phyloP scores from a whole-genome alignment of 176 grass and related monocot species.

The Raddia distichophylla region DNA sequence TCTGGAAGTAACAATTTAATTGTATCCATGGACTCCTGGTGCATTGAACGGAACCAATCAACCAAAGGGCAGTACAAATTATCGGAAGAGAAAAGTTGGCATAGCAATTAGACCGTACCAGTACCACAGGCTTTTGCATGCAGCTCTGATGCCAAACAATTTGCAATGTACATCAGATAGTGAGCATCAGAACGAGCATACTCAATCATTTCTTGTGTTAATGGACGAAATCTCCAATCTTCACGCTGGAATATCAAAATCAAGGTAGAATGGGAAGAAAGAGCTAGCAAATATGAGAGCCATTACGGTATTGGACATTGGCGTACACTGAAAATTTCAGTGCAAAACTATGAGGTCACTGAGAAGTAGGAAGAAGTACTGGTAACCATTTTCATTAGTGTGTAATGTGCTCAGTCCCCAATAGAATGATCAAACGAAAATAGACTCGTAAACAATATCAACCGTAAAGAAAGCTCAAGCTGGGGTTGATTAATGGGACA shows the following conservation, averaged over 20 bases:
- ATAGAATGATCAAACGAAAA: constrained; percentile 31
- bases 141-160: constrained; percentile 81
- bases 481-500: background rate
- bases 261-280: constrained; percentile 19
- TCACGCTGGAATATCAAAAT: constrained; percentile 65
- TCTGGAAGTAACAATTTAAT: constrained; percentile 13
- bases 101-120: constrained; percentile 54
- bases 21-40: constrained; percentile 3
- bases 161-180: constrained; percentile 87
- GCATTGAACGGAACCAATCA: constrained; percentile 8
- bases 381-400: constrained; percentile 26
- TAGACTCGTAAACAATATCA: constrained; percentile 4
- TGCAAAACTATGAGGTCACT: background rate
- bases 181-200: constrained; percentile 89
- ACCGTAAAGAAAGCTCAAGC: background rate
- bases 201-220: constrained; percentile 76
- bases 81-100: constrained; percentile 2
- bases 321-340: background rate
- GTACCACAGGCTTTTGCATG: constrained; percentile 67
- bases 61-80: background rate
- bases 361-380: constrained; percentile 15
- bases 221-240: constrained; percentile 95
- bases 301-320: background rate
- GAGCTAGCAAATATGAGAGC: background rate
- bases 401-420: constrained; percentile 28